A percentile compares a stretch with the other conserved stretches of the same genome.
phyloP scores from a whole-genome alignment of 768 basidiomycete species.

The Auricularia cornea region DNA sequence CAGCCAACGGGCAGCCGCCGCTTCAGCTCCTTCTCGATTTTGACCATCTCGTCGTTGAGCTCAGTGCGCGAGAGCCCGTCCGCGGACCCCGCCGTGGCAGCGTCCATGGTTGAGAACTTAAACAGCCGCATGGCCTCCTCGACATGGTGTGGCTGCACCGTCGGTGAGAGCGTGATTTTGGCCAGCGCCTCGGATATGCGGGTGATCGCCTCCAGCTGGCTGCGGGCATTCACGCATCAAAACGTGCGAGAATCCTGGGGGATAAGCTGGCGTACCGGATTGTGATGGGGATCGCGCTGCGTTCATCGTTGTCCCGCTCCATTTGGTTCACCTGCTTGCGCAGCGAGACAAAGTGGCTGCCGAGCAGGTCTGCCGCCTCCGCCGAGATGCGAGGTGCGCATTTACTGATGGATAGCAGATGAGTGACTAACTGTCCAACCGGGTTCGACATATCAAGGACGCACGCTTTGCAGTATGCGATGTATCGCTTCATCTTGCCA shows the following conservation, averaged over 20 bases:
- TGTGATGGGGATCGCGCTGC: conserved; percentile 97
- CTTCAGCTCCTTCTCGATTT: conserved; percentile 81
- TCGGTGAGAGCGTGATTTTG: conserved; percentile 81
- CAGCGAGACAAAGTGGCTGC: conserved; percentile 88
- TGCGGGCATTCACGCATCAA: conserved; percentile 31
- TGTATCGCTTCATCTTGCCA: conserved; percentile 97
- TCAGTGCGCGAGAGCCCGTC: conserved; percentile 90
- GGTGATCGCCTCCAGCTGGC: conserved; percentile 96
- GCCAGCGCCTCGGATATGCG: conserved; percentile 97
- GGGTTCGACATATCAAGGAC: too few species aligned
- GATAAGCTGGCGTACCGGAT: conserved; percentile 58
- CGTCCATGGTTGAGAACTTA: conserved; percentile 99
- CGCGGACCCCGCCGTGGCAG: conserved; percentile 86
- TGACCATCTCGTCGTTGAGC: conserved; percentile 85
- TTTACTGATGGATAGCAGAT: conserved; percentile 47
- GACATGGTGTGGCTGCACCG: conserved; percentile 87
- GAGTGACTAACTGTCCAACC: too few species aligned
- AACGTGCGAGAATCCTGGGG: neutral
- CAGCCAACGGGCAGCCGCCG: conserved; percentile 86
- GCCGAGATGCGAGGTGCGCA: conserved; percentile 90
- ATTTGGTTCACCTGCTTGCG: conserved; percentile 93
- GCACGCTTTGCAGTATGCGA: conserved; percentile 92
- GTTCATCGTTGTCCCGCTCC: conserved; percentile 92
- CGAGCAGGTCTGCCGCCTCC: conserved; percentile 93
- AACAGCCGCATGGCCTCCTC: conserved; percentile 97